These are phyloP conservation scores for Jatropha podagrica DNA, from an alignment of 441 rosid species.

Conservation along the genomic window DNA sequence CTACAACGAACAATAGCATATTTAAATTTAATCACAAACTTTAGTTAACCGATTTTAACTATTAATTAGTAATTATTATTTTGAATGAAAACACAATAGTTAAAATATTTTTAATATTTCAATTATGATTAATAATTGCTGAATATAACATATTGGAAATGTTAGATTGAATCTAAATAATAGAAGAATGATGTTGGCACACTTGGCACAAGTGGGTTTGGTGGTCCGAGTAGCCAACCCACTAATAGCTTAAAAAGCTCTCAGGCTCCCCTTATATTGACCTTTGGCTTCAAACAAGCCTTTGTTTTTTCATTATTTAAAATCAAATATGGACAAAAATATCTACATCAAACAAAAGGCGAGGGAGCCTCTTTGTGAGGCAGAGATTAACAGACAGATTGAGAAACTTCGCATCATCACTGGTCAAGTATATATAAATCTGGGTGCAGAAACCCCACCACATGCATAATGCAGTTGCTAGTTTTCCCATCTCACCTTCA, in stretches of 20 bases:
- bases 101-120: too few relatives aligned
- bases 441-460: neutral
- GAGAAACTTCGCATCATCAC: neutral
- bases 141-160: too few relatives aligned
- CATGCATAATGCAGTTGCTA: neutral
- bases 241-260: neutral
- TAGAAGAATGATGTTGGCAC: neutral
- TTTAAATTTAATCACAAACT: too few relatives aligned
- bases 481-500: neutral
- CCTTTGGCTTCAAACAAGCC: neutral
- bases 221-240: constrained; percentile 25
- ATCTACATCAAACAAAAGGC: neutral
- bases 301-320: neutral
- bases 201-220: neutral
- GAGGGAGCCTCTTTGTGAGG: neutral
- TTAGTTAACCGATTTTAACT: too few relatives aligned
- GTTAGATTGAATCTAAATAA: too few relatives aligned
- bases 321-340: neutral
- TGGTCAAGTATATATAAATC: neutral
- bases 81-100: too few relatives aligned
- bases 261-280: neutral
- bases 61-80: too few relatives aligned
- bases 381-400: neutral
- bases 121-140: too few relatives aligned
- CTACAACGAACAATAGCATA: too few relatives aligned